Percentiles rank a stretch among this genome's conserved stretches.
phyloP scores from a whole-genome alignment of 1,284 basidiomycete species.

The Trichosporon inkin region DNA sequence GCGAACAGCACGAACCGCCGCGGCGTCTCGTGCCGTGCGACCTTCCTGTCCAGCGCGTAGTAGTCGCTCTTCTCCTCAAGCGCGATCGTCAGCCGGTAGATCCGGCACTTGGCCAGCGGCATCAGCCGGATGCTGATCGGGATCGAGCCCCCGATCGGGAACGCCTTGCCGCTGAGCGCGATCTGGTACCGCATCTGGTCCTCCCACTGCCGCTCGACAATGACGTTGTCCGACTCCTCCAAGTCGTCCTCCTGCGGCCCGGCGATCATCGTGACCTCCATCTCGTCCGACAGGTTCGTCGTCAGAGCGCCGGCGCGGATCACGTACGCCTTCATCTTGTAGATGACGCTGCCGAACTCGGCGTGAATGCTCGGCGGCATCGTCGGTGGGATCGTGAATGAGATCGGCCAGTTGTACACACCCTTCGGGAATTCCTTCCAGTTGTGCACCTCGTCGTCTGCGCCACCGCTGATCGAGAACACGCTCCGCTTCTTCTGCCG shows the following conservation, averaged over 20 bases:
- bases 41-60: constrained; percentile 63
- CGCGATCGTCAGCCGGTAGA: constrained; percentile 70
- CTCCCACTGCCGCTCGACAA: constrained; percentile 90
- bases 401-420: constrained; percentile 92
- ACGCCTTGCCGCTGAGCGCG: constrained; percentile 71
- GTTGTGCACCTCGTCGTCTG: constrained; percentile 54
- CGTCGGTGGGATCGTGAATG: constrained; percentile 75
- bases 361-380: constrained; percentile 76
- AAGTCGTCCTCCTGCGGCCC: constrained; percentile 70
- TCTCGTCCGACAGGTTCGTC: constrained; percentile 64
- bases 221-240: constrained; percentile 75
- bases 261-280: constrained; percentile 73
- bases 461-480: constrained; percentile 51
- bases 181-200: constrained; percentile 75
- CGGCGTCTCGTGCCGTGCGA: constrained; percentile 72
- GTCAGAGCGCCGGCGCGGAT: constrained; percentile 79
- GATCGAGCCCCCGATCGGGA: constrained; percentile 76
- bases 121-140: constrained; percentile 77
- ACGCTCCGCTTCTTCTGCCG: constrained; percentile 33
- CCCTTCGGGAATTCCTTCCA: constrained; percentile 92
- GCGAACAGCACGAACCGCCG: constrained; percentile 65
- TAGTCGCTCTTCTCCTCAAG: constrained; percentile 85
- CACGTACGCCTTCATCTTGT: constrained; percentile 76
- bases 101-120: constrained; percentile 78
- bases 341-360: constrained; percentile 72